Conservation (phyloP, 176 grass and related monocot species). For the Triticum timopheevii region DNA sequence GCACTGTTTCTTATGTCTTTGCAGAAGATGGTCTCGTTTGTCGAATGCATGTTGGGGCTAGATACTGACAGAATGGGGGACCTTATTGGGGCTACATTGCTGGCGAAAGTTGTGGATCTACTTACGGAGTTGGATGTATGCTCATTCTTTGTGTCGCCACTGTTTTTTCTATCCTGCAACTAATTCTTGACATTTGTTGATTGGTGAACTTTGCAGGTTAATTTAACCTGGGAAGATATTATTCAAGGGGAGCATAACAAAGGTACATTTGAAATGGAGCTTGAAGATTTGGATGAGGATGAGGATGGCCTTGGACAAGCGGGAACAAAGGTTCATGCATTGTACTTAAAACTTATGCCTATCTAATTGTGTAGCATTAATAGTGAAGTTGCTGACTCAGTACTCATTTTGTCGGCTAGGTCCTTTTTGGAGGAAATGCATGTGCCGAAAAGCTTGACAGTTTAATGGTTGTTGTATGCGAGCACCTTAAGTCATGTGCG, state of each 20-base stretch:
- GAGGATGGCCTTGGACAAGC: conserved; percentile 45
- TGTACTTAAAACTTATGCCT: conserved; percentile 2
- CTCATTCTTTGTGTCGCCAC: not conserved
- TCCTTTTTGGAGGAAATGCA: conserved; percentile 50
- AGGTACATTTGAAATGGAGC: conserved; percentile 91
- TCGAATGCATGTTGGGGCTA: conserved; percentile 80
- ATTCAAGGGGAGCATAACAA: conserved; percentile 75
- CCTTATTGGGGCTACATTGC: conserved; percentile 60
- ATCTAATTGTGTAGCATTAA: not conserved
- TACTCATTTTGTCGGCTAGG: conserved; percentile 26
- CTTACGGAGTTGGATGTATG: conserved; percentile 89
- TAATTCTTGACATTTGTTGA: conserved; percentile 21
- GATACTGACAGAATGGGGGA: conserved; percentile 64
- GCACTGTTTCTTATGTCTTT: conserved; percentile 19
- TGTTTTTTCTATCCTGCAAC: conserved; percentile 9
- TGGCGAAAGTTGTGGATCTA: conserved; percentile 85
- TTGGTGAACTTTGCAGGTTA: conserved; percentile 53
- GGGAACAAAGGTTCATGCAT: conserved; percentile 47
- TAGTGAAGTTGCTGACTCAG: conserved; percentile 12
- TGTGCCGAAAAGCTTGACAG: conserved; percentile 88
- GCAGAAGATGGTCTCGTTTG: conserved; percentile 69
- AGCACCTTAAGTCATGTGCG: conserved; percentile 68
- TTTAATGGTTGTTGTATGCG: conserved; percentile 83
- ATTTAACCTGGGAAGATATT: conserved; percentile 85
- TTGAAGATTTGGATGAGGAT: conserved; percentile 79